Evolutionary conservation across 306 rosid species (phyloP).

Genomic region (Astragalus glycyphyllos): DNA sequence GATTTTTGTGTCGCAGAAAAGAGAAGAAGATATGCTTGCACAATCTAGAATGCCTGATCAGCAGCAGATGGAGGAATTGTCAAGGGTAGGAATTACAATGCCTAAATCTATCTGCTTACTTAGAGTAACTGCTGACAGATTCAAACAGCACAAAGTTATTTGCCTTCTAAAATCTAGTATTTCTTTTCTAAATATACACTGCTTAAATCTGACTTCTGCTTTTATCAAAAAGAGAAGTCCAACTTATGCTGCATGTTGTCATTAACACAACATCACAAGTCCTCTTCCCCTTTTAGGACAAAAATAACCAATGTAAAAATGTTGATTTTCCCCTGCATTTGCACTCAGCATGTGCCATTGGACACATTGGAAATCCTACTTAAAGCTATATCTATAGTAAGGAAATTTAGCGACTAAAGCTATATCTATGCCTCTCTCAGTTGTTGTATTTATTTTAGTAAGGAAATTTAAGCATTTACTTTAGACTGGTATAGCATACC

Average conservation of each 20-base stretch:
- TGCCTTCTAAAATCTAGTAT: not conserved
- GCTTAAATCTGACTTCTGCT: not conserved
- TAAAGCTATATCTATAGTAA: not conserved
- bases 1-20: slow-evolving; percentile 56
- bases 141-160: slow-evolving; percentile 10
- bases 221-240: too few relatives aligned
- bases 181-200: not conserved
- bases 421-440: not conserved
- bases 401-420: too few relatives aligned
- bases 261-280: not conserved
- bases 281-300: not conserved
- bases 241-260: slow-evolving; percentile 4
- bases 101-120: slow-evolving; percentile 14
- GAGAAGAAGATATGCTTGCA: slow-evolving; percentile 92
- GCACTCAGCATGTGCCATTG: slow-evolving; percentile 1
- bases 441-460: too few relatives aligned
- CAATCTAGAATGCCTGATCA: slow-evolving; percentile 88
- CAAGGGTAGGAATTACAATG: slow-evolving; percentile 63
- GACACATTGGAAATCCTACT: not conserved
- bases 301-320: not conserved
- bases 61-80: slow-evolving; percentile 78
- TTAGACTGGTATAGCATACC: too few relatives aligned
- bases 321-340: not conserved
- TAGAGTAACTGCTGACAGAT: slow-evolving; percentile 6
- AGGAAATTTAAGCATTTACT: too few relatives aligned